These are phyloP conservation scores for Tulasnella sp. DNA, from an alignment of 768 basidiomycete species.

Conservation along the genomic window DNA sequence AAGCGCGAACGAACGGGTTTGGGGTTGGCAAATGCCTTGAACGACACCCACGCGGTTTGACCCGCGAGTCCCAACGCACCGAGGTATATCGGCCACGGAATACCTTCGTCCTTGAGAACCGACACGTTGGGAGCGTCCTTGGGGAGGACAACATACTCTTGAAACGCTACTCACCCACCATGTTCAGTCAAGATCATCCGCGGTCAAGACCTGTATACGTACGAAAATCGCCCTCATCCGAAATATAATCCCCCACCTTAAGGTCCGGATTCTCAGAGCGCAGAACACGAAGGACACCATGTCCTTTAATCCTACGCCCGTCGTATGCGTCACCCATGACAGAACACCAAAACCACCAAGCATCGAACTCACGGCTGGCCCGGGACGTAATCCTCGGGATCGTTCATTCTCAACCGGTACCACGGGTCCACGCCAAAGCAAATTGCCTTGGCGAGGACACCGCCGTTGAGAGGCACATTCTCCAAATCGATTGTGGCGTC, in stretches of 20 bases:
- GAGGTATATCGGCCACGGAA: conserved; percentile 39
- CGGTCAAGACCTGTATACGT: conserved; percentile 18
- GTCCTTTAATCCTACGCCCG: conserved; percentile 26
- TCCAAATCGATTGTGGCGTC: conserved; percentile 38
- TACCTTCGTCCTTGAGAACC: conserved; percentile 33
- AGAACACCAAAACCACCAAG: background rate
- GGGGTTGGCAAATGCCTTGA: background rate
- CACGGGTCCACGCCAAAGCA: conserved; percentile 38
- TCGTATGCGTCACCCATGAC: conserved; percentile 17
- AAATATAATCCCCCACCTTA: conserved; percentile 33
- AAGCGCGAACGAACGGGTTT: too few species aligned
- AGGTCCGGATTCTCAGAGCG: conserved; percentile 31
- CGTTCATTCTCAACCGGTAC: conserved; percentile 32
- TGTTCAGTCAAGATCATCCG: conserved; percentile 17
- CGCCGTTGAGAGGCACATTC: conserved; percentile 33
- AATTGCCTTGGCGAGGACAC: conserved; percentile 40
- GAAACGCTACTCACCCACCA: conserved; percentile 26
- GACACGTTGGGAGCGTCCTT: background rate
- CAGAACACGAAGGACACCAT: conserved; percentile 32
- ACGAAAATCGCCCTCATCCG: conserved; percentile 23
- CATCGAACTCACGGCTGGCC: conserved; percentile 24
- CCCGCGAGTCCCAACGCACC: conserved; percentile 39
- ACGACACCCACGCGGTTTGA: background rate
- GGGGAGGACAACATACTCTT: conserved; percentile 31
- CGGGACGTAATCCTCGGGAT: conserved; percentile 22